Conservation (phyloP, 225 moss, liverwort and hornwort genomes). For the Antitrichia curtipendula region DNA sequence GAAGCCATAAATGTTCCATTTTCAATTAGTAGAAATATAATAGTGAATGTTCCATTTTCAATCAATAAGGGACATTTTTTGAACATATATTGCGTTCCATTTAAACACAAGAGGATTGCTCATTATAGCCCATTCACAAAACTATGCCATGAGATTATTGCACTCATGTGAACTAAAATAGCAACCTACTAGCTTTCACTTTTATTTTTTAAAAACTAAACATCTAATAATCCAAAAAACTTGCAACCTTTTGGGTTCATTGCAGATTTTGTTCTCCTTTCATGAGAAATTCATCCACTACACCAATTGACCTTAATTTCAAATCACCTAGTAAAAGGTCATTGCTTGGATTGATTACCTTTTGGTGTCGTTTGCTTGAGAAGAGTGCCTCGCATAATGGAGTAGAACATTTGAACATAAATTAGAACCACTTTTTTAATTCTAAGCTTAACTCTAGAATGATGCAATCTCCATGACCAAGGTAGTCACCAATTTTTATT, state of each 20-base stretch:
- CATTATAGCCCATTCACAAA: fast-evolving
- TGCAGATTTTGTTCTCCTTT: not conserved
- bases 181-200: not conserved
- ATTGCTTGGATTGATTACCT: not conserved
- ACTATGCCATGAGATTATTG: not conserved
- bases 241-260: not conserved
- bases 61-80: not conserved
- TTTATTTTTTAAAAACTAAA: not conserved
- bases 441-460: not conserved
- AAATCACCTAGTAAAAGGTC: not conserved
- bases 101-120: not conserved
- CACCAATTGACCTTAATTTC: not conserved
- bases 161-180: not conserved
- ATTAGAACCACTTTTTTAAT: not conserved
- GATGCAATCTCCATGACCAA: not conserved
- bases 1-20: not conserved
- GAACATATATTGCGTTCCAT: not conserved
- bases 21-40: not conserved
- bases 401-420: not conserved
- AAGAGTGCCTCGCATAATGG: not conserved
- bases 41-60: not conserved
- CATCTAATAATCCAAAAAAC: not conserved
- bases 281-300: not conserved
- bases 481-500: not conserved
- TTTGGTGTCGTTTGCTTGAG: not conserved